These are phyloP conservation scores for Nakazawaea peltata DNA, from an alignment of 805 yeast genomes.

Conservation along the genomic window DNA sequence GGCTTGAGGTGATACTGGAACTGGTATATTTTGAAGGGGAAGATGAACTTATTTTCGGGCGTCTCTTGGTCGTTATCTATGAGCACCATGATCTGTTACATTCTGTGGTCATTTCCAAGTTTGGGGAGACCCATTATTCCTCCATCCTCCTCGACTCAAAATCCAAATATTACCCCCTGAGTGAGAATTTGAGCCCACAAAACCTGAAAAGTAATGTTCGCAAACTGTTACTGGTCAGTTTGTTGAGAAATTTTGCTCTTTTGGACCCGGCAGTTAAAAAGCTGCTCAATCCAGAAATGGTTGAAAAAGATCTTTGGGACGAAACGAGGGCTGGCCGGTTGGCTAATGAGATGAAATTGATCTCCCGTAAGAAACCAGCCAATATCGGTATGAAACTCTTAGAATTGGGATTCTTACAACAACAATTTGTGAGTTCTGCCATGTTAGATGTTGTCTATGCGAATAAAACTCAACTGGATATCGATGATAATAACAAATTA, in stretches of 20 bases:
- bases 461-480: conserved; percentile 32
- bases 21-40: conserved; percentile 47
- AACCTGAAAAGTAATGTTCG: conserved; percentile 53
- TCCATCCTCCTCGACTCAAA: conserved; percentile 47
- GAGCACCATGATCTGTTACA: conserved; percentile 42
- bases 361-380: conserved; percentile 43
- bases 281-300: conserved; percentile 14
- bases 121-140: conserved; percentile 57
- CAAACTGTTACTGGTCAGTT: conserved; percentile 67
- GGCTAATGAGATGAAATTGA: conserved; percentile 56
- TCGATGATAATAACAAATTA: conserved; percentile 64
- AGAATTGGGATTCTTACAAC: conserved; percentile 50
- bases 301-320: conserved; percentile 44
- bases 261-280: conserved; percentile 28
- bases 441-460: conserved; percentile 72
- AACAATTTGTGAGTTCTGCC: conserved; percentile 38
- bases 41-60: conserved; percentile 39
- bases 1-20: conserved; percentile 35
- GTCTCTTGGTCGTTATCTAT: conserved; percentile 41
- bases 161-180: conserved; percentile 74
- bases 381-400: conserved; percentile 51
- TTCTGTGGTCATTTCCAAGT: conserved; percentile 48
- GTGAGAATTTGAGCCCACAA: conserved; percentile 51
- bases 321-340: conserved; percentile 79
- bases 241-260: conserved; percentile 57